Percentiles rank a stretch among this genome's conserved stretches.
phyloP scores from a whole-genome alignment of 441 rosid genomes.

The Euphorbia schlechtendalii region DNA sequence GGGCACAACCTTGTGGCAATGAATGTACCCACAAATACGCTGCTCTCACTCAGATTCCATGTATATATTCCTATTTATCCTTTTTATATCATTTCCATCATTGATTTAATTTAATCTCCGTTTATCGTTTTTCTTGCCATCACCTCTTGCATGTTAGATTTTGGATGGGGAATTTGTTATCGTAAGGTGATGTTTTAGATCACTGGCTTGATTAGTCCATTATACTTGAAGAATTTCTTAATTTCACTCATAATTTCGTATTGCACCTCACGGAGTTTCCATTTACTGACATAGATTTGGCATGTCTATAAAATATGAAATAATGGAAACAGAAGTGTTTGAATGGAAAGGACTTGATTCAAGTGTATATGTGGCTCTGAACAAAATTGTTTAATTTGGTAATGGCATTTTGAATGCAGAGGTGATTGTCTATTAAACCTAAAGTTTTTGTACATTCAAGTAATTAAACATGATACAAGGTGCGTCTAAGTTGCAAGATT shows the following conservation, averaged over 20 bases:
- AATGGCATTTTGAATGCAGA: background rate
- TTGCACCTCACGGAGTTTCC: background rate
- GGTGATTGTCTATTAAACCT: background rate
- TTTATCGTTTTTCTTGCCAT: background rate
- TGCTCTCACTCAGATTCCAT: conserved; percentile 71
- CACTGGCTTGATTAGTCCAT: background rate
- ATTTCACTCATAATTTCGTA: background rate
- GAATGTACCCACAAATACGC: conserved; percentile 74
- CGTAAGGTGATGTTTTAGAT: background rate
- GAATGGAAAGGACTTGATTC: background rate
- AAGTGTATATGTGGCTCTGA: background rate
- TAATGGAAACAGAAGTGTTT: background rate
- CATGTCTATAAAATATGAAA: background rate
- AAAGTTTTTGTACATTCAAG: background rate
- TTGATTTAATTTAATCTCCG: background rate
- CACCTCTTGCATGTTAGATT: background rate
- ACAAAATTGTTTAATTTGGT: background rate
- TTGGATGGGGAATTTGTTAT: background rate
- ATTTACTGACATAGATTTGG: background rate
- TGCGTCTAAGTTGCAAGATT: background rate
- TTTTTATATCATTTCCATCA: background rate
- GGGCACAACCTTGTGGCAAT: conserved; percentile 66
- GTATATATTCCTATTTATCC: conserved; percentile 23
- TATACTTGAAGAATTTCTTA: background rate
- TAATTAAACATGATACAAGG: background rate